Evolutionary conservation across 2,329 filamentous ascomycete genomes (phyloP).

Genomic region (Epichloe gansuensis): DNA sequence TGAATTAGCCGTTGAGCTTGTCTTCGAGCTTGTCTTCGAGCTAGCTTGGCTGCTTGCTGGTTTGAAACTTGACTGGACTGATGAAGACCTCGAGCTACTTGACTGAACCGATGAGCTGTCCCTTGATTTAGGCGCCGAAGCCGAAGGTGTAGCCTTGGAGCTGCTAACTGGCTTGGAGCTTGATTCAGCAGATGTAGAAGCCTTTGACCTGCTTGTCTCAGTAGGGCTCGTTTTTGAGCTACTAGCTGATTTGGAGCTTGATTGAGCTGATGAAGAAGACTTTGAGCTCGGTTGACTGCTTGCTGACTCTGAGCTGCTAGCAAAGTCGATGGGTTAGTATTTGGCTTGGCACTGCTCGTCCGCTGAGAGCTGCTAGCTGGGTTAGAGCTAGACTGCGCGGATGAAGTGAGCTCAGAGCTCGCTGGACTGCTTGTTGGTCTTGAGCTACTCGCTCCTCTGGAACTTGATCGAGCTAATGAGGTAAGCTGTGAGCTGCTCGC

Average conservation of each 20-base stretch:
- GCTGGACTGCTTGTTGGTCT: background rate
- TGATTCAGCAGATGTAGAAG: no score
- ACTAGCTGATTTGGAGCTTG: background rate
- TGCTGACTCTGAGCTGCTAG: background rate
- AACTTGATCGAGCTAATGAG: no score
- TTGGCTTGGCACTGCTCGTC: no score
- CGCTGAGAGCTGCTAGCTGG: background rate
- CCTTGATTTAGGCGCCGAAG: no score
- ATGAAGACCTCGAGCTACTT: background rate
- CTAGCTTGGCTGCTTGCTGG: background rate
- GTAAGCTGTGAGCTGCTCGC: no score
- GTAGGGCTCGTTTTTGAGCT: background rate
- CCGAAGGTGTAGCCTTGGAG: no score
- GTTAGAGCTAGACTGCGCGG: background rate
- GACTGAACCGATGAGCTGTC: background rate
- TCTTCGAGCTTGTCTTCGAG: no score
- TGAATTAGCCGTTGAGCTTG: no score
- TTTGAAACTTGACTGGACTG: background rate
- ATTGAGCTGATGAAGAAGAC: background rate
- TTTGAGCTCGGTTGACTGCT: background rate
- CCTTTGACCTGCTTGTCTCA: background rate
- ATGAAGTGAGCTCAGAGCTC: background rate
- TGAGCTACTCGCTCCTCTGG: background rate
- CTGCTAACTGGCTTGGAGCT: no score
- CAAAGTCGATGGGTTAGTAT: background rate